Conservation (phyloP, 78 protist species). For the slime mould (Dictyostelium discoideum) region DNA sequence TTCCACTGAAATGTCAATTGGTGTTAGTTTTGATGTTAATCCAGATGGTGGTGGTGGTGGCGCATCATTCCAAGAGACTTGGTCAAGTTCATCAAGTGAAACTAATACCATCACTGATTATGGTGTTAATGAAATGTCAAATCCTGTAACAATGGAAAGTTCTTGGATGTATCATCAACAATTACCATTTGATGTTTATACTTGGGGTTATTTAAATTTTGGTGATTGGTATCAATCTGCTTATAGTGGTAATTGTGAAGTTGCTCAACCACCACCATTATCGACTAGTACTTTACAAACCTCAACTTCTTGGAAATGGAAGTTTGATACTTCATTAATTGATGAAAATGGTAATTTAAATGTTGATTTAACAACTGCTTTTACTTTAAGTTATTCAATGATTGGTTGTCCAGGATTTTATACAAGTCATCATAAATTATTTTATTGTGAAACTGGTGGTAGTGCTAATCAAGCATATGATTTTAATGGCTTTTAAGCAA, state of each 20-base stretch:
- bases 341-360: background rate
- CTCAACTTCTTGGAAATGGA: background rate
- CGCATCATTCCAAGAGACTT: background rate
- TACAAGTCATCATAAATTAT: constrained; percentile 12
- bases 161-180: constrained; percentile 48
- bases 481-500: background rate
- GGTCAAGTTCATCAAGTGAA: background rate
- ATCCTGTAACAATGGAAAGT: constrained; percentile 10
- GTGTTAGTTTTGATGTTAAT: background rate
- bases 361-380: background rate
- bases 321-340: background rate
- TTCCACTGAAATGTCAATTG: background rate
- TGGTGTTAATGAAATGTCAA: constrained; percentile 39
- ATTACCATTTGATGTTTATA: constrained; percentile 36
- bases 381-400: background rate
- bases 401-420: constrained; percentile 2
- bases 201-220: background rate
- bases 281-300: constrained; percentile 21
- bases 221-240: constrained; percentile 23
- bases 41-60: background rate
- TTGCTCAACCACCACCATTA: background rate
- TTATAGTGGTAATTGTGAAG: background rate
- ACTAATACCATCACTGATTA: background rate
- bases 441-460: background rate
- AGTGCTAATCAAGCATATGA: background rate